phyloP scores from a whole-genome alignment of 805 yeast species.

The Torulaspora delbrueckii region DNA sequence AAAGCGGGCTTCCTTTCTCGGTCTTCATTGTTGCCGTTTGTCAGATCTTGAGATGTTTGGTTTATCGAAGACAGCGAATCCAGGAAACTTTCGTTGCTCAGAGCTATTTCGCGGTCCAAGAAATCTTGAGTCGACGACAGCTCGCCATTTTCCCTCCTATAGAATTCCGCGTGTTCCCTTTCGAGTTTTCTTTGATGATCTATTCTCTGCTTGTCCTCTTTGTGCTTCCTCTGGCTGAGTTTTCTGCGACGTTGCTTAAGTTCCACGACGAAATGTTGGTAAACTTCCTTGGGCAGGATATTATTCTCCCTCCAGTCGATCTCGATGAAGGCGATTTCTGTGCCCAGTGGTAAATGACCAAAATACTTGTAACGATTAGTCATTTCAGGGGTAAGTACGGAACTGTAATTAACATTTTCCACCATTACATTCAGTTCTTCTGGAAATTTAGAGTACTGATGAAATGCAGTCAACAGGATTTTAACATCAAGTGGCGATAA shows the following conservation, averaged over 20 bases:
- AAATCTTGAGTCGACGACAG: not conserved
- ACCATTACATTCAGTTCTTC: constrained; percentile 53
- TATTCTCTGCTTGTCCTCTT: constrained; percentile 57
- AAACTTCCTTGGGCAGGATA: constrained; percentile 41
- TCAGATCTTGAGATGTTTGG: constrained; percentile 3
- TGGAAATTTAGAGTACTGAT: constrained; percentile 65
- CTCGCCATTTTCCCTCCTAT: constrained; percentile 52
- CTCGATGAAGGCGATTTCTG: constrained; percentile 78
- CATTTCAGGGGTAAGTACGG: constrained; percentile 53
- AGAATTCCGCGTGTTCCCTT: constrained; percentile 52
- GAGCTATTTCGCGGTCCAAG: not conserved
- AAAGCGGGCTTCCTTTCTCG: constrained; percentile 15
- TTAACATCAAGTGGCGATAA: constrained; percentile 77
- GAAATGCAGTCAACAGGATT: constrained; percentile 59
- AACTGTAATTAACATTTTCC: constrained; percentile 66
- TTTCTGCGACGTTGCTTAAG: constrained; percentile 52
- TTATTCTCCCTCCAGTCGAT: constrained; percentile 67
- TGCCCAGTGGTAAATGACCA: constrained; percentile 78
- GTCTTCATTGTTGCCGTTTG: constrained; percentile 11
- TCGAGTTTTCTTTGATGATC: constrained; percentile 57
- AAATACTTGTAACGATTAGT: constrained; percentile 66
- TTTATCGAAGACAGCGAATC: constrained; percentile 9
- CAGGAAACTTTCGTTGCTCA: not conserved
- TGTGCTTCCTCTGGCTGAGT: constrained; percentile 44
- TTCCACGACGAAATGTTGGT: constrained; percentile 48